Evolutionary conservation across 805 yeast genomes (phyloP).

Genomic region (Lachancea mirantina): DNA sequence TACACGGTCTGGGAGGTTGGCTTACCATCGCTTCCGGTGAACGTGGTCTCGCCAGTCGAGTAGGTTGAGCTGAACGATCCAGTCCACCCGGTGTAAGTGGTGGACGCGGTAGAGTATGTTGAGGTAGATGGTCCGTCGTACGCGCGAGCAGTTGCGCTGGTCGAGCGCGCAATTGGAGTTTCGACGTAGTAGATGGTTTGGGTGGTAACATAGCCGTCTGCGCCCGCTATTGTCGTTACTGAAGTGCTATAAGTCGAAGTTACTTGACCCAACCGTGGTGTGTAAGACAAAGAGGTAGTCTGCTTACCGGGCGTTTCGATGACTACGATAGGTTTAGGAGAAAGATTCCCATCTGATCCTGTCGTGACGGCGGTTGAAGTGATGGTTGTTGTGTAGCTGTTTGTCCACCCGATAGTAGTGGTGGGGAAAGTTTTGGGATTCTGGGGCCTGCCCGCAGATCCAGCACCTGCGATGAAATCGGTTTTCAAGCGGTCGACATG

Average conservation of each 20-base stretch:
- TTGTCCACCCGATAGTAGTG: conserved; percentile 10
- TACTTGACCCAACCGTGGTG: conserved; percentile 9
- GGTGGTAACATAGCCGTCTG: conserved; percentile 9
- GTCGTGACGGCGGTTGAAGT: background rate
- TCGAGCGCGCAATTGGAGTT: conserved; percentile 5
- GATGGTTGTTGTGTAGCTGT: conserved; percentile 1
- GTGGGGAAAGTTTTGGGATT: conserved; percentile 1
- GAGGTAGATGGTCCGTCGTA: conserved; percentile 13
- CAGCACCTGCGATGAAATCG: conserved; percentile 1
- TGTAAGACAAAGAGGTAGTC: conserved; percentile 2
- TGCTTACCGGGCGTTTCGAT: conserved; percentile 4
- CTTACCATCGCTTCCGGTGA: conserved; percentile 11
- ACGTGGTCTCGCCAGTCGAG: conserved; percentile 8
- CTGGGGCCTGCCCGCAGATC: conserved; percentile 2
- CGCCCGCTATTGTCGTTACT: conserved; percentile 6
- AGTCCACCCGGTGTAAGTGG: conserved; percentile 8
- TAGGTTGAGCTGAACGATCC: conserved; percentile 10
- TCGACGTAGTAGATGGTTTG: conserved; percentile 11
- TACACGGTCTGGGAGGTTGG: conserved; percentile 12
- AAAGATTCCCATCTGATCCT: background rate
- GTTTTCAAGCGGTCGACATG: conserved; percentile 8
- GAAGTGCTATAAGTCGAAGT: conserved; percentile 8
- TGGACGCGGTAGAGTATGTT: conserved; percentile 4
- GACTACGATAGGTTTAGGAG: conserved; percentile 1
- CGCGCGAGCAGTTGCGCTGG: conserved; percentile 6